Conservation (phyloP, 345 rosid species). For the Syzygium grande region DNA sequence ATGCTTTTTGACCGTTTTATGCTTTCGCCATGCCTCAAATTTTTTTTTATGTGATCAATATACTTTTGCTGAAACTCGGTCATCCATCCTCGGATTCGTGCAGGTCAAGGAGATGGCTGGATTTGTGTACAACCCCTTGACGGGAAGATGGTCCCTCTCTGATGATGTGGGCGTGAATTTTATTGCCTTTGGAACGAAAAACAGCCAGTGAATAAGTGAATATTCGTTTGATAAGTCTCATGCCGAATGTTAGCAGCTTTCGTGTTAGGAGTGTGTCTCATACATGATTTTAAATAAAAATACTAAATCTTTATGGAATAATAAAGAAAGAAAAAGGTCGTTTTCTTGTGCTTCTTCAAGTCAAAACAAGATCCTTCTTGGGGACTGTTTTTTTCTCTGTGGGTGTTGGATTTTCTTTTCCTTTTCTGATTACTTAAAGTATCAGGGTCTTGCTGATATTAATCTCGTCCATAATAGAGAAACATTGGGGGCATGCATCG, state of each 20-base stretch:
- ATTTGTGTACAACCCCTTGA: slow-evolving; percentile 68
- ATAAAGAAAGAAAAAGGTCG: not conserved
- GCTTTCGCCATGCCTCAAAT: not conserved
- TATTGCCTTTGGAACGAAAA: slow-evolving; percentile 56
- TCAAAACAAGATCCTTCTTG: not conserved
- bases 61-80: not conserved
- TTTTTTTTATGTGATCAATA: not conserved
- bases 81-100: not conserved
- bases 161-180: slow-evolving; percentile 71
- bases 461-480: not conserved
- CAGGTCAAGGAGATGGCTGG: slow-evolving; percentile 98
- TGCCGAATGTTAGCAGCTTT: not conserved
- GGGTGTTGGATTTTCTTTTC: not conserved
- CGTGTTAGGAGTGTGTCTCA: not conserved
- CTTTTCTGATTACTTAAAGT: not conserved
- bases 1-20: not conserved
- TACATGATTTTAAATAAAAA: not conserved
- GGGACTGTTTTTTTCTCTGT: not conserved
- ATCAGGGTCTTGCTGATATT: not conserved
- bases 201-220: not conserved
- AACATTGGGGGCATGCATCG: not conserved
- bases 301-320: not conserved
- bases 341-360: not conserved
- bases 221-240: not conserved
- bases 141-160: slow-evolving; percentile 69